phyloP scores from a whole-genome alignment of 345 rosid species.

The Capsella bursapastoris region DNA sequence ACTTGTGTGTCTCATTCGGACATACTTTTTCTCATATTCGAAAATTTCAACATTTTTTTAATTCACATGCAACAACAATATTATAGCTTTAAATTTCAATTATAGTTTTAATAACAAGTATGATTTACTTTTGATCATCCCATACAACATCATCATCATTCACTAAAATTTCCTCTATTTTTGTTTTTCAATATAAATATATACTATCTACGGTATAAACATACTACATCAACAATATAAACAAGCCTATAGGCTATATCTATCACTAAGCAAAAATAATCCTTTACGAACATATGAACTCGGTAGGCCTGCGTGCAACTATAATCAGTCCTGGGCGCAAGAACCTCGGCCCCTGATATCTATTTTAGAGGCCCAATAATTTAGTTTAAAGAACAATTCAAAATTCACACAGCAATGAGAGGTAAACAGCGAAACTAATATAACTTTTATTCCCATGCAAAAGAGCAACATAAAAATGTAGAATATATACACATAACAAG shows the following conservation, averaged over 20 bases:
- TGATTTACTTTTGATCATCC: background rate
- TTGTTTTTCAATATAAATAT: too few species aligned
- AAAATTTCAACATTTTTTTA: background rate
- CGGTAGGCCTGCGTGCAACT: background rate
- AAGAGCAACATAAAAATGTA: background rate
- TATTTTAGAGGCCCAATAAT: background rate
- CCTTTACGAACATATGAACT: too few species aligned
- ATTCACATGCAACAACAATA: background rate
- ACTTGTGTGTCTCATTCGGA: too few species aligned
- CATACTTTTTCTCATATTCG: background rate
- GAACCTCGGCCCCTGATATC: background rate
- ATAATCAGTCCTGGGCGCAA: background rate
- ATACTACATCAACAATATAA: too few species aligned
- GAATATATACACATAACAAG: background rate
- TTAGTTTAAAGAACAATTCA: background rate
- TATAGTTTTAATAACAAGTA: background rate
- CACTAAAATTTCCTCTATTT: background rate
- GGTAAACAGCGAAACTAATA: background rate
- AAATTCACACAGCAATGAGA: background rate
- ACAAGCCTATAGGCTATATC: too few species aligned
- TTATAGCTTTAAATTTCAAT: background rate
- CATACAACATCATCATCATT: background rate
- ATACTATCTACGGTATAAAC: too few species aligned
- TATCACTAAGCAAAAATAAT: too few species aligned
- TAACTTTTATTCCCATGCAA: slow-evolving; percentile 21